A percentile compares a stretch with the other conserved stretches of the same genome.
Evolutionary conservation across 306 rosid genomes (phyloP).

Genomic region (Trifolium fragiferum): DNA sequence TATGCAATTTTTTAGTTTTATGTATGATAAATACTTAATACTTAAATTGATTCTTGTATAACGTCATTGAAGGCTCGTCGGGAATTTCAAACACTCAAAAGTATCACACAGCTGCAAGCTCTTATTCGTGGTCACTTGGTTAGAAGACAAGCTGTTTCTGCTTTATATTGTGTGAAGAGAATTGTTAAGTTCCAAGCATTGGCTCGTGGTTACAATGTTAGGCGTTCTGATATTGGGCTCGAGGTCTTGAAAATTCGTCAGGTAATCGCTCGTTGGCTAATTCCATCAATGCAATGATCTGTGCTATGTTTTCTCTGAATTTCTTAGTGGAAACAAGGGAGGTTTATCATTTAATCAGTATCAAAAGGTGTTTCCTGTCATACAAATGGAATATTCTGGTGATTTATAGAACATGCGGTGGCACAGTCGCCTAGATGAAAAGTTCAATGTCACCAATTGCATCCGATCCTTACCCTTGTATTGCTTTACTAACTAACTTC

Average conservation of each 20-base stretch:
- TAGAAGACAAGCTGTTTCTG: slow-evolving; percentile 67
- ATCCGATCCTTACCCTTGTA: slow-evolving; percentile 13
- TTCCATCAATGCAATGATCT: slow-evolving; percentile 32
- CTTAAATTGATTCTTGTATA: slow-evolving; percentile 1
- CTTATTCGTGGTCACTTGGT: slow-evolving; percentile 60
- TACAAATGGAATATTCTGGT: slow-evolving; percentile 5
- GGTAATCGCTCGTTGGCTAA: slow-evolving; percentile 44
- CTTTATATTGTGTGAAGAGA: slow-evolving; percentile 59
- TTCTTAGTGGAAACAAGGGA: slow-evolving; percentile 18
- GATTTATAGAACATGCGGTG: not conserved
- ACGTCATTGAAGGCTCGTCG: slow-evolving; percentile 55
- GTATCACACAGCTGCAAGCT: slow-evolving; percentile 59
- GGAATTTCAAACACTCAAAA: slow-evolving; percentile 48
- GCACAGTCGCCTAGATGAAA: not conserved
- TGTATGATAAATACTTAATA: not conserved
- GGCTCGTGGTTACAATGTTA: slow-evolving; percentile 58
- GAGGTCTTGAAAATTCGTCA: slow-evolving; percentile 42
- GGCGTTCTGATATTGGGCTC: slow-evolving; percentile 53
- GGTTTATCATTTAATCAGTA: slow-evolving; percentile 22
- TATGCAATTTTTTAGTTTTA: slow-evolving; percentile 10
- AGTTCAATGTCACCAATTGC: slow-evolving; percentile 20
- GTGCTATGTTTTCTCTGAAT: slow-evolving; percentile 7
- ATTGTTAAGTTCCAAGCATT: slow-evolving; percentile 57
- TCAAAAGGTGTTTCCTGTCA: slow-evolving; percentile 17
- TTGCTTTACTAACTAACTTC: slow-evolving; percentile 21